Percentiles rank a stretch among this genome's conserved stretches.
phyloP scores from a whole-genome alignment of 345 rosid species.

The Moricandia moricandioides region DNA sequence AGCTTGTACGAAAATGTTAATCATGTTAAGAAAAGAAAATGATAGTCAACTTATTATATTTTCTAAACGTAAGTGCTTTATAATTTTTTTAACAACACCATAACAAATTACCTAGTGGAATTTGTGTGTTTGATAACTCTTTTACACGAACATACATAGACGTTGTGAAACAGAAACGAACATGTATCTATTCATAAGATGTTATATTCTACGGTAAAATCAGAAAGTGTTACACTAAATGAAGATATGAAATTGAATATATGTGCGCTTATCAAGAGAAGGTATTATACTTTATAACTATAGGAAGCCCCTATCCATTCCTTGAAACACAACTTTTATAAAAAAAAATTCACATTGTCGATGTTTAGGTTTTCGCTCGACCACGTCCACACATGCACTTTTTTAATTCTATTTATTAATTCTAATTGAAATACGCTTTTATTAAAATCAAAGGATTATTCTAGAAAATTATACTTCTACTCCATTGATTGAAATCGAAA shows the following conservation, averaged over 20 bases:
- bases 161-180: neutral
- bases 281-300: neutral
- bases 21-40: too few species aligned
- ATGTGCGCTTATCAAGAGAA: neutral
- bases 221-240: neutral
- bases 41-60: too few species aligned
- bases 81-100: too few species aligned
- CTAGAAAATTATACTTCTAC: neutral
- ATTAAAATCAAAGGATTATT: neutral
- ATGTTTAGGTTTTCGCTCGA: conserved; percentile 29
- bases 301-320: neutral
- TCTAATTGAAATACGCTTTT: neutral
- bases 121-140: neutral
- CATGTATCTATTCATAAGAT: neutral
- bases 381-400: conserved; percentile 25
- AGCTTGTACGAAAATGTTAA: too few species aligned
- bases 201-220: neutral
- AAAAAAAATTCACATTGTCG: neutral
- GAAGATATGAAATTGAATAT: neutral
- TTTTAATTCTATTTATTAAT: neutral
- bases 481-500: neutral
- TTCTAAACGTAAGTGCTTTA: too few species aligned
- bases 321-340: neutral
- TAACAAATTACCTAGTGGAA: neutral
- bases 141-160: neutral